Base-by-base conservation (phyloP, 108 stramenopile species). In the Nitzschia putrida region DNA sequence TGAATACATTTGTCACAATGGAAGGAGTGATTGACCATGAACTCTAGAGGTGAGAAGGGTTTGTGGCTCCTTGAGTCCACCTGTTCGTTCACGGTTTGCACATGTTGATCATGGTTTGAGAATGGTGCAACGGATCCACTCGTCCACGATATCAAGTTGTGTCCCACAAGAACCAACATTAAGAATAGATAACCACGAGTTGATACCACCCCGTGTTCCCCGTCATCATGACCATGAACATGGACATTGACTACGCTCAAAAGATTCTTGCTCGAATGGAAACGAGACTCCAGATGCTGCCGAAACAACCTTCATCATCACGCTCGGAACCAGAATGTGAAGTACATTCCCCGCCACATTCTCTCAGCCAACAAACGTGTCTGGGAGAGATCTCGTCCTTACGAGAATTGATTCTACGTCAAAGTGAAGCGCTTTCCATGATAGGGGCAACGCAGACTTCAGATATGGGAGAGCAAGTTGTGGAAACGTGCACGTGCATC, bases 261-360 rank as follows among this genome's bases (percentile, higher is more conserved):
- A 13, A 29, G 14, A 59, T 59, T 39, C 58, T 59, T 2, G 25
- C 22, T 42, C 43, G 24, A 63, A 63, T 63, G 61, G 44, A 44
- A 20, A 34, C 29, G 29, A 34, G 29, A 34, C 29, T 34, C 29
- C 29, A 4, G 1, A 34, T 4, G 29, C 29, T 34, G 4, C 29
- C 29, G 29, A 34, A 34, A 34, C 29, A 34, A 34, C 29, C 29
- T 4, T 34, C 29, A 4, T 4, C 29, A 1, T 34, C 4, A 4
- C 4, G 29, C 1, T 45, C 43, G 22, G 61, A 63, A 38, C 61
- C 61, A 45, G 61, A 63, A 45, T 63, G 61, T 63, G 61, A 63
- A 25, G 23, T 63, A 23, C 61, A 63, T 47, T 8, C 42, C 44
- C 6, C 18, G 2, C 9, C 43, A 23, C 13, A 21, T 10, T 12